phyloP scores from a whole-genome alignment of 352 stramenopile genomes.

The Phytophthora vignae region DNA sequence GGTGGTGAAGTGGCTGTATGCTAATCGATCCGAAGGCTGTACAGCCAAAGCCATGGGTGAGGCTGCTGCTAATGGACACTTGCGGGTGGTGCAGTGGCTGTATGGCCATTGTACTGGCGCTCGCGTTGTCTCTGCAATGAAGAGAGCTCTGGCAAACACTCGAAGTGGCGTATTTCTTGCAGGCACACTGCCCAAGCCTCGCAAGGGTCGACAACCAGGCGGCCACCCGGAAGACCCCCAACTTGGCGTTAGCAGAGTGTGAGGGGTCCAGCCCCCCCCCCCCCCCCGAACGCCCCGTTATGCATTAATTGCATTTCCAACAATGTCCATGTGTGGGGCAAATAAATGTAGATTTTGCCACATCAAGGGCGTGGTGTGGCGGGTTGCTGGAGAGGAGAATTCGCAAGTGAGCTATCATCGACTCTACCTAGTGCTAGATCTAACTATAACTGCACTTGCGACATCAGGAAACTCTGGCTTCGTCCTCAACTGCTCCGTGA shows the following conservation, averaged over 20 bases:
- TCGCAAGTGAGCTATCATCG: no score
- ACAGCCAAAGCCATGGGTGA: neutral
- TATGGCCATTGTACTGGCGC: neutral
- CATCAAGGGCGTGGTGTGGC: no score
- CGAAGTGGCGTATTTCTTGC: neutral
- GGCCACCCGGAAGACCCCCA: neutral
- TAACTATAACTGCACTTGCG: no score
- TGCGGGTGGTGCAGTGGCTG: neutral
- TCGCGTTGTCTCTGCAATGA: neutral
- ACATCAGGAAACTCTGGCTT: no score
- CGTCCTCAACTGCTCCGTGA: no score
- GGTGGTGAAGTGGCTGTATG: constrained; percentile 8
- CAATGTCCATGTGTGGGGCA: no score
- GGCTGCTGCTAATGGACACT: constrained; percentile 1
- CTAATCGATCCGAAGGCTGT: neutral
- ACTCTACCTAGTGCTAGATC: no score
- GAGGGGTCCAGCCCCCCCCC: neutral
- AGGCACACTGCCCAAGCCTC: neutral
- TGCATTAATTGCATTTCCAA: neutral
- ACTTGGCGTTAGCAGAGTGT: neutral
- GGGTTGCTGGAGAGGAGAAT: no score
- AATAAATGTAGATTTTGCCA: no score
- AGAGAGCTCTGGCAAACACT: neutral
- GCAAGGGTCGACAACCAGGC: neutral
- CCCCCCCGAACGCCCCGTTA: neutral